Conservation (phyloP, 2,329 filamentous ascomycete genomes). For the Ambrosiella beaveri region DNA sequence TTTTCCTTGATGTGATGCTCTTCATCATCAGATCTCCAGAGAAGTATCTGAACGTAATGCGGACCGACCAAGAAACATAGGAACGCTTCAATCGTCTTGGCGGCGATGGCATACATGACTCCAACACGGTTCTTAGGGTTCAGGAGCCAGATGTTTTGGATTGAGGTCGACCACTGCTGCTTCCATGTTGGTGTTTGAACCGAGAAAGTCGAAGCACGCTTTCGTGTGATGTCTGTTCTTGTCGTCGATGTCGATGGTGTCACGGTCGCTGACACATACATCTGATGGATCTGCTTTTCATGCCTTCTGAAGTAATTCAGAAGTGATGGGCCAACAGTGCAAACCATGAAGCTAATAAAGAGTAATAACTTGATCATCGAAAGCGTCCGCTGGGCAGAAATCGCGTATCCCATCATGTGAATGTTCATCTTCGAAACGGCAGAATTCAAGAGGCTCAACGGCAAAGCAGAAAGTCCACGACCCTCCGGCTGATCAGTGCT, state of each 20-base stretch:
- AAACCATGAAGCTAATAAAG: slow-evolving; percentile 30
- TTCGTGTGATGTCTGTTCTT: neutral
- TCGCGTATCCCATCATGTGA: slow-evolving; percentile 36
- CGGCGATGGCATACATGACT: slow-evolving; percentile 61
- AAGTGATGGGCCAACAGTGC: slow-evolving; percentile 36
- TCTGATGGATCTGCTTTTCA: slow-evolving; percentile 30
- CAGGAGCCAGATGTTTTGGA: slow-evolving; percentile 85
- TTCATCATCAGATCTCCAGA: slow-evolving; percentile 66
- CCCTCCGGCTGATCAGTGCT: slow-evolving; percentile 46
- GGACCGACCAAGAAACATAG: slow-evolving; percentile 61
- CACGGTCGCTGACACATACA: slow-evolving; percentile 64
- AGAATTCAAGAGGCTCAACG: slow-evolving; percentile 37
- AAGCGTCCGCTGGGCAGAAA: slow-evolving; percentile 28
- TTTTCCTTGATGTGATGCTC: slow-evolving; percentile 76
- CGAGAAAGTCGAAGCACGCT: slow-evolving; percentile 18
- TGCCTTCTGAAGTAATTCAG: slow-evolving; percentile 14
- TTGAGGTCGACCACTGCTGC: slow-evolving; percentile 71
- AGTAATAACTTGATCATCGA: slow-evolving; percentile 35
- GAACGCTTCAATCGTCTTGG: slow-evolving; percentile 71
- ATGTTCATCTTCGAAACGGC: slow-evolving; percentile 32
- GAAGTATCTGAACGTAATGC: slow-evolving; percentile 59
- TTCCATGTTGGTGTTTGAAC: slow-evolving; percentile 19
- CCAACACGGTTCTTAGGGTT: slow-evolving; percentile 62
- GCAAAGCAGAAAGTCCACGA: slow-evolving; percentile 48
- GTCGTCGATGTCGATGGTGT: slow-evolving; percentile 41